Conservation (phyloP, 805 yeast genomes). For the Yarrowia sp. region DNA sequence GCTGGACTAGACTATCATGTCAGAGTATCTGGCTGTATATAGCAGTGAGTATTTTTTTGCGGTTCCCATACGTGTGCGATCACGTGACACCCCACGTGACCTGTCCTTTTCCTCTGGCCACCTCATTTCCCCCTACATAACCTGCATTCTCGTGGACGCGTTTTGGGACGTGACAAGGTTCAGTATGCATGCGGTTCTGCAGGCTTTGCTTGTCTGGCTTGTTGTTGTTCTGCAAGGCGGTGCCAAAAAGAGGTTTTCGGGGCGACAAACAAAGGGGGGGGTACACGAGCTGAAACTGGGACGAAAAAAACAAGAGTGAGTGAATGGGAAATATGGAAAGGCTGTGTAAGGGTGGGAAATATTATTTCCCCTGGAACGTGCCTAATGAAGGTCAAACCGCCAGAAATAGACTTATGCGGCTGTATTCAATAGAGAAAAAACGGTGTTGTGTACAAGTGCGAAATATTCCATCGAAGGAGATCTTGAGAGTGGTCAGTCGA, state of each 20-base stretch:
- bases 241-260: conserved; percentile 1
- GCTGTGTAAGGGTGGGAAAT: neutral
- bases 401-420: no score
- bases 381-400: no score
- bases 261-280: neutral
- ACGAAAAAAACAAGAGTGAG: neutral
- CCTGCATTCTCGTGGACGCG: conserved; percentile 14
- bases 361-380: neutral
- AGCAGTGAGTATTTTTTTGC: no score
- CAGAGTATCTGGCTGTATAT: neutral
- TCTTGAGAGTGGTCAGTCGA: no score
- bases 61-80: no score
- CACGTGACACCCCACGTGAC: neutral
- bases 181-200: neutral
- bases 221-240: conserved; percentile 7
- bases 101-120: no score
- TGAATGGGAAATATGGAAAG: neutral
- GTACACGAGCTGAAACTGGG: conserved; percentile 2
- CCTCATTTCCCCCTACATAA: neutral
- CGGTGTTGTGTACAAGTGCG: no score
- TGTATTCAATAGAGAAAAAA: no score
- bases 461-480: no score
- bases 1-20: neutral
- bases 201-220: neutral
- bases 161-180: conserved; percentile 18